phyloP scores from a whole-genome alignment of 2,329 filamentous ascomycete genomes.

The Rhynchosporium graminicola region DNA sequence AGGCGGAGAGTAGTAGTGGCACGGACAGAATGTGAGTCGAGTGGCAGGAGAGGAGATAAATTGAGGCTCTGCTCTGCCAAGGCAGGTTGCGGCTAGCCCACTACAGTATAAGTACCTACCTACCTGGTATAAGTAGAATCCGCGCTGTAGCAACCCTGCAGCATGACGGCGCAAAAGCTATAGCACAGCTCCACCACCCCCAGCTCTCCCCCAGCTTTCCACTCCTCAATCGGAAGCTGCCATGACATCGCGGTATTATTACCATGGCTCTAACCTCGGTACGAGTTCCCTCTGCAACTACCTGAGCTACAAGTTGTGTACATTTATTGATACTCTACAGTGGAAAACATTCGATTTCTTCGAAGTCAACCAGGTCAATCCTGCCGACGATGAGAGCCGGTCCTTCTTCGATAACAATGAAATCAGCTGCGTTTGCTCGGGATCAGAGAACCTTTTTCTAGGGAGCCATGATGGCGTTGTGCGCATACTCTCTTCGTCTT shows the following conservation, averaged over 20 bases:
- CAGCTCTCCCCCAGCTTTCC: background rate
- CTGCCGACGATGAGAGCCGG: constrained; percentile 74
- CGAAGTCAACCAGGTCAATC: constrained; percentile 82
- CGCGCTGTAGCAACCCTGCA: too few relatives aligned
- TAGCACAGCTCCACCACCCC: background rate
- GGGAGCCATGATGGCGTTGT: constrained; percentile 84
- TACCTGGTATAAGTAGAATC: too few relatives aligned
- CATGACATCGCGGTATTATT: constrained; percentile 22
- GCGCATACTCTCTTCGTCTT: constrained; percentile 81
- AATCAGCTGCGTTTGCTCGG: constrained; percentile 80
- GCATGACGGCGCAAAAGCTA: constrained; percentile 14
- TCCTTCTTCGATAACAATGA: constrained; percentile 80
- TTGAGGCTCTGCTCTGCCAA: too few relatives aligned
- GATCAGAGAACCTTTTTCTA: constrained; percentile 86
- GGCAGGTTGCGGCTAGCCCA: too few relatives aligned
- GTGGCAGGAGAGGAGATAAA: too few relatives aligned
- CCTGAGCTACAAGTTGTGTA: background rate
- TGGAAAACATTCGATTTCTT: constrained; percentile 99
- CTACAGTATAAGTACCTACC: too few relatives aligned
- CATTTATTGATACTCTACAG: constrained; percentile 42
- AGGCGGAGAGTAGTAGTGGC: too few relatives aligned
- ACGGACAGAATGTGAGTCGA: too few relatives aligned
- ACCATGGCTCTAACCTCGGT: constrained; percentile 38
- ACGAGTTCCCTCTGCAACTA: background rate
- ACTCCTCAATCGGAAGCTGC: constrained; percentile 13